Percentiles rank a stretch among this genome's conserved stretches.
These are phyloP conservation scores for Priceomyces melissophilus DNA, from an alignment of 805 yeast genomes.

Conservation along the genomic window DNA sequence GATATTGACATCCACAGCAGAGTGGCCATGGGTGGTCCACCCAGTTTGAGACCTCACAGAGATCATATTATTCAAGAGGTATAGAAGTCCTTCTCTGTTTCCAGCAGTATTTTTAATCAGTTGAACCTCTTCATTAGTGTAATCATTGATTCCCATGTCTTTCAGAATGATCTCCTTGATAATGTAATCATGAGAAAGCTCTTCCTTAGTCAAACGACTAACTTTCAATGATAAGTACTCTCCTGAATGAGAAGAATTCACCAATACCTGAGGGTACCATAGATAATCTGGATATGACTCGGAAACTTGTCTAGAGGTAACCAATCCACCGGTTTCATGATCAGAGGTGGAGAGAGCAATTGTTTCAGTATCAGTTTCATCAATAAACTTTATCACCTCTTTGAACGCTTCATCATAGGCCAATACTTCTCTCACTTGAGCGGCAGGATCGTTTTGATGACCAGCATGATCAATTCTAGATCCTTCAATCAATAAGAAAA, in stretches of 20 bases:
- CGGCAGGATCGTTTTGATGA: slow-evolving; percentile 90
- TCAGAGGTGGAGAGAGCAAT: slow-evolving; percentile 80
- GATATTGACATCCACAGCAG: slow-evolving; percentile 93
- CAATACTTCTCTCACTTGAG: slow-evolving; percentile 86
- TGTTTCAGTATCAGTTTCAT: slow-evolving; percentile 69
- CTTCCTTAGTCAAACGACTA: slow-evolving; percentile 13
- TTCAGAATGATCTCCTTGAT: slow-evolving; percentile 50
- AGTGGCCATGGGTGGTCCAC: slow-evolving; percentile 97
- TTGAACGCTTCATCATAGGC: slow-evolving; percentile 82
- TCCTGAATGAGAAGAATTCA: slow-evolving; percentile 71
- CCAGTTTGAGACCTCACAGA: slow-evolving; percentile 85
- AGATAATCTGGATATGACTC: slow-evolving; percentile 74
- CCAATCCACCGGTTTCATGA: slow-evolving; percentile 95
- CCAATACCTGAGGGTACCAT: slow-evolving; percentile 81
- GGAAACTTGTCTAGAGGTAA: slow-evolving; percentile 76
- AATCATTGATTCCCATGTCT: slow-evolving; percentile 67
- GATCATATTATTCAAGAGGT: slow-evolving; percentile 63
- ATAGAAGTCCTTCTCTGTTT: slow-evolving; percentile 40
- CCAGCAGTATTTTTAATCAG: slow-evolving; percentile 14
- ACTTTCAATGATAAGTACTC: slow-evolving; percentile 59
- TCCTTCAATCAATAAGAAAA: slow-evolving; percentile 84
- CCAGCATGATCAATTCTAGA: slow-evolving; percentile 96
- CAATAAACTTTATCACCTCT: slow-evolving; percentile 69
- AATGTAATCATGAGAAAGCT: slow-evolving; percentile 43
- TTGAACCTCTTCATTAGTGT: slow-evolving; percentile 47